Evolutionary conservation across 768 basidiomycete species (phyloP).

Genomic region (Russula dissimulans): DNA sequence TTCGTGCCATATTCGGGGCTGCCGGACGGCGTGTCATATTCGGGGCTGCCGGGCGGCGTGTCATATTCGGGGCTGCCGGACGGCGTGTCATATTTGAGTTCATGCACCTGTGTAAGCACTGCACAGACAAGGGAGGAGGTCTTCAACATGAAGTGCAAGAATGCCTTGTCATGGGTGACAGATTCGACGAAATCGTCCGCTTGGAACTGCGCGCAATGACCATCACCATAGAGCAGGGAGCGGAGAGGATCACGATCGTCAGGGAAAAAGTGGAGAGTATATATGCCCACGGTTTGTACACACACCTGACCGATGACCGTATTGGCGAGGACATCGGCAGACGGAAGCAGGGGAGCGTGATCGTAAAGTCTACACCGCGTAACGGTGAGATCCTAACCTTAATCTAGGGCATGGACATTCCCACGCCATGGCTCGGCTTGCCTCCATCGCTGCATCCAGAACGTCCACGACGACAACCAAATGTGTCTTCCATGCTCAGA

Average conservation of each 20-base stretch:
- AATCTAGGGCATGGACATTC: not conserved
- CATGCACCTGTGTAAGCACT: constrained; percentile 68
- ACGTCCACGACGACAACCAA: too few species aligned
- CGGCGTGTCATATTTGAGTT: constrained; percentile 64
- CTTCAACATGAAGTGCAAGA: constrained; percentile 74
- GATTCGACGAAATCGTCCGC: constrained; percentile 72
- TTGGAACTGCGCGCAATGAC: constrained; percentile 66
- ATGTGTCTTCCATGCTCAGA: too few species aligned
- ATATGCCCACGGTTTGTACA: constrained; percentile 32
- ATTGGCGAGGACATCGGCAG: constrained; percentile 69
- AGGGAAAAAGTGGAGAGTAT: too few species aligned
- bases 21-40: constrained; percentile 44
- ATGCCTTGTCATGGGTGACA: constrained; percentile 65
- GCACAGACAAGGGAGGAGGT: constrained; percentile 52
- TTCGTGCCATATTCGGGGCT: constrained; percentile 79
- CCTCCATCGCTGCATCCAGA: too few species aligned
- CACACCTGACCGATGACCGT: constrained; percentile 69
- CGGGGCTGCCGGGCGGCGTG: too few species aligned
- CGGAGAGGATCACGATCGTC: too few species aligned
- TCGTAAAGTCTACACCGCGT: constrained; percentile 91
- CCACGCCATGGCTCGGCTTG: not conserved
- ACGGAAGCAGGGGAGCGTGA: constrained; percentile 87
- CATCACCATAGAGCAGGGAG: not conserved
- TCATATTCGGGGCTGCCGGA: too few species aligned
- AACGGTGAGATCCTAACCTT: too few species aligned